A percentile compares a stretch with the other conserved stretches of the same genome.
Evolutionary conservation across 371 early-diverging fungal genomes (phyloP).

Genomic region (Mucor piriformis): DNA sequence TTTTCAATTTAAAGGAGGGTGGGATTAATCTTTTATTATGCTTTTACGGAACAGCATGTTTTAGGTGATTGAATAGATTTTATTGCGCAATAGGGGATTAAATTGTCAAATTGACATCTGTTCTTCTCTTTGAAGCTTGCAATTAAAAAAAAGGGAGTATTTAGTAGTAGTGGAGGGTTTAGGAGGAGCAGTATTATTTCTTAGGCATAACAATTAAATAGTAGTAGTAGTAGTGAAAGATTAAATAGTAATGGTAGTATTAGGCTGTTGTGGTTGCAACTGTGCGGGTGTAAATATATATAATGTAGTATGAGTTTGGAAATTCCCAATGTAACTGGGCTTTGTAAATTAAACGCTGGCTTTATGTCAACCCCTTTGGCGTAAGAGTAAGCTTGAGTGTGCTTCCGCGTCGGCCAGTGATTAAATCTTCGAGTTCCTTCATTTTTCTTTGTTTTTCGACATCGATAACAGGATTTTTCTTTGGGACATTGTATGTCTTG

Average conservation of each 20-base stretch:
- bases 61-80: too few species aligned
- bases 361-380: constrained; percentile 33
- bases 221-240: too few species aligned
- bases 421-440: constrained; percentile 47
- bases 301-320: not conserved
- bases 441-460: constrained; percentile 36
- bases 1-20: too few species aligned
- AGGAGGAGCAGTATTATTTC: not conserved
- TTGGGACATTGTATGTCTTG: constrained; percentile 37
- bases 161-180: not conserved
- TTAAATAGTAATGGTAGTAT: too few species aligned
- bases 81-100: not conserved
- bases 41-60: too few species aligned
- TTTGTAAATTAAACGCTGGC: not conserved
- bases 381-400: constrained; percentile 50
- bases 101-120: not conserved
- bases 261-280: not conserved
- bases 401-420: constrained; percentile 47
- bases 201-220: not conserved
- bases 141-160: not conserved
- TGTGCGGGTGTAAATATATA: not conserved
- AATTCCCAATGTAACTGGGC: not conserved
- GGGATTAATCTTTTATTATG: too few species aligned
- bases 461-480: constrained; percentile 11
- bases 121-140: not conserved